Base-by-base conservation (phyloP, 805 yeast genomes). In the Kazachstania taianensis region DNA sequence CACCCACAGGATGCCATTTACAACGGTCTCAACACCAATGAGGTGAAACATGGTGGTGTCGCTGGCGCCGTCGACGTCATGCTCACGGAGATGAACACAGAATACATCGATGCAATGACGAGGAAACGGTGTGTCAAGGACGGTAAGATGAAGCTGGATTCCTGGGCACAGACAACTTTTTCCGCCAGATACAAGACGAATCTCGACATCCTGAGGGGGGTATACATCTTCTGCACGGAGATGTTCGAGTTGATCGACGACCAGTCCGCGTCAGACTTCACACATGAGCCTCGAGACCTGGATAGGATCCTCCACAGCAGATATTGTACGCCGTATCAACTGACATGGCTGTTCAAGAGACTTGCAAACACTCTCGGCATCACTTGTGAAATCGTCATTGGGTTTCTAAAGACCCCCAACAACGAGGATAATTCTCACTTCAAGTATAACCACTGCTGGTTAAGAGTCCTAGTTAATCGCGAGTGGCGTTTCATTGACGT, bases 371-470 rank as follows among this genome's bases (percentile, higher is more conserved):
- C 78, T 0, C 62, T 87, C 33, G 77, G 79, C 8, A 68, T 92
- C 26, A 76, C 79, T 6, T 73, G 85, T 44, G 92, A 82, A 41
- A 67, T 85, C 1, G 75, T 92, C 2, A 62, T 76, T 18, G 98
- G 98, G 4, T 82, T 81, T 50, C 69, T 87, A 61, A 84, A 87
- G 52, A 72, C 77, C 18, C 94, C 95, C 7, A n/a, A n/a, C n/a
- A 76, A 76, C 42, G 77, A 74, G 30, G 66, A 68, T 31, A 67
- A 51, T 37, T 32, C 41, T 23, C 56, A 53, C 23, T 70, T 67
- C 43, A 60, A 63, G n/a, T 55, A 77, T 25, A 84, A 86, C 49
- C 98, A 92, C 58, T 75, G 82, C 37, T 92, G 98, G 98, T 69
- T 85, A 37, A 75, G 94, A 1, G 76, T 86, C 1, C 55, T 80